phyloP scores from a whole-genome alignment of 805 yeast genomes.

The Ascoidea rubescens region DNA sequence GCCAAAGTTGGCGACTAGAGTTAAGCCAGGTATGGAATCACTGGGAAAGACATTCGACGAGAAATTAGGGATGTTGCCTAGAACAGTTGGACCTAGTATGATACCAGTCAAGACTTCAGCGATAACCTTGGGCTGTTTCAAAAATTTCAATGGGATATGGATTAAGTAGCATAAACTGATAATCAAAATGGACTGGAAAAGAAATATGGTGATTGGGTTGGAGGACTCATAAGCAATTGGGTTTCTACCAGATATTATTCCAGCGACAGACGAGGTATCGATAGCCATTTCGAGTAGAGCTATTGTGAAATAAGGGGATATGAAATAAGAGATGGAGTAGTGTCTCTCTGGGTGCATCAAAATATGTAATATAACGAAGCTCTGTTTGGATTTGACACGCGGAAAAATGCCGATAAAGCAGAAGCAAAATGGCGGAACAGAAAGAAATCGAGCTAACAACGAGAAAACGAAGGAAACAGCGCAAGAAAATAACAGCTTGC shows the following conservation, averaged over 20 bases:
- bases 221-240: constrained; percentile 47
- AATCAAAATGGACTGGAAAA: constrained; percentile 56
- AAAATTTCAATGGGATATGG: constrained; percentile 41
- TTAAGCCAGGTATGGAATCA: constrained; percentile 47
- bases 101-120: constrained; percentile 75
- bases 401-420: too few species aligned
- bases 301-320: too few species aligned
- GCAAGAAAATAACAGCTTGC: too few species aligned
- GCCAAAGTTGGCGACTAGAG: constrained; percentile 61
- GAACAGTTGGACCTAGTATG: constrained; percentile 58
- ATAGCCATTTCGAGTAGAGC: too few species aligned
- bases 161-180: constrained; percentile 43
- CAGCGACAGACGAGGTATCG: constrained; percentile 27
- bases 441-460: too few species aligned
- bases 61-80: constrained; percentile 61
- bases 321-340: too few species aligned
- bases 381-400: too few species aligned
- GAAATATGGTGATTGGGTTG: constrained; percentile 53
- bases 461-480: too few species aligned
- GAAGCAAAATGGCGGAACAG: too few species aligned
- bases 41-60: constrained; percentile 51
- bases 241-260: constrained; percentile 58
- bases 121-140: constrained; percentile 69
- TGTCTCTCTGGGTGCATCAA: too few species aligned
- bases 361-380: too few species aligned